Conservation (phyloP, 148 eudicot genomes). For the Arbutus unedo region DNA sequence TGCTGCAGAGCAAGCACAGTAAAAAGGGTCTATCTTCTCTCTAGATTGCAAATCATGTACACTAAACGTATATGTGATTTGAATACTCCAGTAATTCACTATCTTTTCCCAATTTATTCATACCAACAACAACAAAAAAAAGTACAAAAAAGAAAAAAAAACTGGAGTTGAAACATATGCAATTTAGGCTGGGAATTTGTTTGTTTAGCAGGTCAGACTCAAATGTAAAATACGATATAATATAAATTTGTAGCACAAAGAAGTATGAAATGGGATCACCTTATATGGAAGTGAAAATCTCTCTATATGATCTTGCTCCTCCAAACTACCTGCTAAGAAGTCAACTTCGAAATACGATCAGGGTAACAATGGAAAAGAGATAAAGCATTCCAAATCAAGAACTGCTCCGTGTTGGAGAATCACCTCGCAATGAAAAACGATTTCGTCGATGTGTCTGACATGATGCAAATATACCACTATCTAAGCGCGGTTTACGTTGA, state of each 20-base stretch:
- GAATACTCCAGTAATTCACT: not conserved
- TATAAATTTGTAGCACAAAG: not conserved
- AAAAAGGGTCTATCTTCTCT: not conserved
- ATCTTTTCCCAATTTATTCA: not conserved
- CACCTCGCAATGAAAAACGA: conserved; percentile 4
- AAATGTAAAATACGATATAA: not conserved
- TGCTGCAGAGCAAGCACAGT: not conserved
- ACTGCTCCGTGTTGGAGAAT: not conserved
- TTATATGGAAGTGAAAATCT: conserved; percentile 14
- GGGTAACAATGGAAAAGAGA: not conserved
- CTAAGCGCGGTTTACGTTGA: conserved; percentile 8
- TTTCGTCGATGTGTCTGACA: not conserved
- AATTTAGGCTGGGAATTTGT: not conserved
- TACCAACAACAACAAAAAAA: not conserved
- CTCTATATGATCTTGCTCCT: conserved; percentile 20
- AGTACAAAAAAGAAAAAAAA: not conserved
- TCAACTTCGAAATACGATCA: not conserved
- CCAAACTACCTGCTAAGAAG: conserved; percentile 9
- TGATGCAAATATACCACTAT: conserved; percentile 2
- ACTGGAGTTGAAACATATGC: not conserved
- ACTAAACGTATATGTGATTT: not conserved
- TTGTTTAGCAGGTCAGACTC: not conserved
- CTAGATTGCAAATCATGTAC: too few species aligned
- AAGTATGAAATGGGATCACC: conserved; percentile 15
- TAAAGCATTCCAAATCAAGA: not conserved